A percentile compares a stretch with the other conserved stretches of the same genome.
Evolutionary conservation across 140 eudicot species (phyloP).

Genomic region (Erigeron philadelphicus): DNA sequence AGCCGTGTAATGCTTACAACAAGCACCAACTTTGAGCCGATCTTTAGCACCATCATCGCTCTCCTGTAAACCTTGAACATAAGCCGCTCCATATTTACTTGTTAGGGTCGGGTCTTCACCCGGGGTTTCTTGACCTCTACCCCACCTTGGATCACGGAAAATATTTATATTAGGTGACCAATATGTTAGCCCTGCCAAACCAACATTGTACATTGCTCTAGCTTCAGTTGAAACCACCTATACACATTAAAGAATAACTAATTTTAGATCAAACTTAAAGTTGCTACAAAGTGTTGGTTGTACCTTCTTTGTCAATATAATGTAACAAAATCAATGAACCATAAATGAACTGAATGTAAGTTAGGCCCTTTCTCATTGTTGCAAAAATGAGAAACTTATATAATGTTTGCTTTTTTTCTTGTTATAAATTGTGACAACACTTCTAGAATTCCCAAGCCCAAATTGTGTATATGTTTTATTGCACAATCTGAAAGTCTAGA

Average conservation of each 20-base stretch:
- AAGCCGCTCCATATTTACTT: conserved; percentile 61
- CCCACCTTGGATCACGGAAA: conserved; percentile 94
- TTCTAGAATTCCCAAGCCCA: conserved; percentile 1
- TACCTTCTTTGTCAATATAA: conserved; percentile 8
- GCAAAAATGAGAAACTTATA: conserved; percentile 13
- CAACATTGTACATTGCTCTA: conserved; percentile 95
- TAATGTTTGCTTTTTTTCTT: conserved; percentile 2
- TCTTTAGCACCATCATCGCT: conserved; percentile 58
- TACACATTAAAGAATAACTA: conserved; percentile 23
- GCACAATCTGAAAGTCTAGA: neutral
- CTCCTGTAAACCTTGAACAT: conserved; percentile 76
- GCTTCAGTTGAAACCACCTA: conserved; percentile 92
- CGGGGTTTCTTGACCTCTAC: conserved; percentile 92
- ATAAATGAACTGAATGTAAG: conserved; percentile 28
- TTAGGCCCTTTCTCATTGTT: conserved; percentile 8
- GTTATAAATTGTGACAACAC: neutral
- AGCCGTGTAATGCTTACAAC: conserved; percentile 92
- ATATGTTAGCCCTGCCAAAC: conserved; percentile 78
- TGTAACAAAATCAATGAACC: conserved; percentile 1
- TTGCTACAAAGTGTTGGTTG: conserved; percentile 14
- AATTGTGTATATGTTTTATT: neutral
- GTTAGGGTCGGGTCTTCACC: conserved; percentile 86
- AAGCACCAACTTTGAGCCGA: conserved; percentile 75
- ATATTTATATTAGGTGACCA: conserved; percentile 95
- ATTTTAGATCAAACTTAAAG: conserved; percentile 20